These are phyloP conservation scores for Phylloporus sp. DNA, from an alignment of 768 basidiomycete species.

Conservation along the genomic window DNA sequence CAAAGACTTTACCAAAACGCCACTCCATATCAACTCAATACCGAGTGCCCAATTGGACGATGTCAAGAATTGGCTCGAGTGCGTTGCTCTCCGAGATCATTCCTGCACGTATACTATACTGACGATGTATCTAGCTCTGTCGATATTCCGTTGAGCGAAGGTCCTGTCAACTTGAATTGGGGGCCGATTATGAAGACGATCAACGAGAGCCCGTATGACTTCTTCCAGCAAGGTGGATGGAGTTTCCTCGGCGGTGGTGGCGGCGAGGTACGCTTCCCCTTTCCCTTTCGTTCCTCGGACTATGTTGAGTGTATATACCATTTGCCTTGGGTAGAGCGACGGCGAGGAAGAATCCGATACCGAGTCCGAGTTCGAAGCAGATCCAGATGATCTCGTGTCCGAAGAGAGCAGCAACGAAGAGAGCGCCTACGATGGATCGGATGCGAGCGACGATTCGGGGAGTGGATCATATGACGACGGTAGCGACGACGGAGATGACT, in stretches of 20 bases:
- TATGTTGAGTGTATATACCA: constrained; percentile 36
- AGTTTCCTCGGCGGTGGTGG: constrained; percentile 76
- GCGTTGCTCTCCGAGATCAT: constrained; percentile 28
- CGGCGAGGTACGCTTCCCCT: constrained; percentile 52
- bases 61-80: constrained; percentile 99
- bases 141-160: constrained; percentile 92
- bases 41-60: constrained; percentile 87
- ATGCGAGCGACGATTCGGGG: constrained; percentile 53
- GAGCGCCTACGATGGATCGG: constrained; percentile 50
- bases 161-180: constrained; percentile 98
- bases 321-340: constrained; percentile 44
- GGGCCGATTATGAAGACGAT: constrained; percentile 98
- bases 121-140: constrained; percentile 63
- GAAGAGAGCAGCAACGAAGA: constrained; percentile 46
- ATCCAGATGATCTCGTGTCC: constrained; percentile 39
- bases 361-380: constrained; percentile 63
- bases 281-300: constrained; percentile 4
- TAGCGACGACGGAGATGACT: constrained; percentile 83
- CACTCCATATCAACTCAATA: constrained; percentile 95
- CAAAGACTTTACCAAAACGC: constrained; percentile 90
- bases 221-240: constrained; percentile 98
- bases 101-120: neutral
- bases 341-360: constrained; percentile 58
- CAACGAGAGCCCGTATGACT: constrained; percentile 91
- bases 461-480: constrained; percentile 59